Conservation (phyloP, 2,329 filamentous ascomycete species). For the Thielaviopsis punctulata region DNA sequence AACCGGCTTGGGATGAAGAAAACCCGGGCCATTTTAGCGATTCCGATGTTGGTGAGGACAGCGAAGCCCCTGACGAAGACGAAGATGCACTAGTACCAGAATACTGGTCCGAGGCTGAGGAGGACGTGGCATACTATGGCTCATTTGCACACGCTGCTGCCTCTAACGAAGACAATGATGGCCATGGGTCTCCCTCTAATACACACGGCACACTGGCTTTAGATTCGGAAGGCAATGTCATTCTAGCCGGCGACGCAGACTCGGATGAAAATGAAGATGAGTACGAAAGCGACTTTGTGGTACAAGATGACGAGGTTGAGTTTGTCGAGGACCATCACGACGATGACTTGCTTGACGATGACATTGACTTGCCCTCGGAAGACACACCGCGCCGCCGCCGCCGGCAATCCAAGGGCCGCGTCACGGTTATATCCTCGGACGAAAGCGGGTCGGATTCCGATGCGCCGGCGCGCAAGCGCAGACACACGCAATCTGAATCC, state of each 20-base stretch:
- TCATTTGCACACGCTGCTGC: neutral
- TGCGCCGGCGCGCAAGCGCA: neutral
- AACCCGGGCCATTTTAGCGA: neutral
- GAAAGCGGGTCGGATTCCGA: neutral
- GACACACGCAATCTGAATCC: neutral
- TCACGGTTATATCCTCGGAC: neutral
- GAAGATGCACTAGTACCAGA: neutral
- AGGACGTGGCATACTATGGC: neutral
- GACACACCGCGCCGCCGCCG: too few relatives aligned
- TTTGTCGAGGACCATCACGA: constrained; percentile 2
- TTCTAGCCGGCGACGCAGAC: neutral
- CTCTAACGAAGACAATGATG: neutral
- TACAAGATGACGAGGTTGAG: constrained; percentile 7
- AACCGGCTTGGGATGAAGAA: neutral
- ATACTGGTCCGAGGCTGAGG: neutral
- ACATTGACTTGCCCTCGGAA: neutral
- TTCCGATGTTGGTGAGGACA: too few relatives aligned
- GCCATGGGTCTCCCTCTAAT: too few relatives aligned
- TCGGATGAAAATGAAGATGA: neutral
- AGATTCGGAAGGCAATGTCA: neutral
- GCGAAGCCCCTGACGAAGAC: neutral
- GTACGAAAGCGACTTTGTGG: constrained; percentile 9
- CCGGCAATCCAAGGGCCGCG: neutral
- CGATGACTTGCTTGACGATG: too few relatives aligned
- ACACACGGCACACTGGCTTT: neutral